These are phyloP conservation scores for Petasospora fabianii DNA, from an alignment of 1,139 yeast species.

Conservation along the genomic window DNA sequence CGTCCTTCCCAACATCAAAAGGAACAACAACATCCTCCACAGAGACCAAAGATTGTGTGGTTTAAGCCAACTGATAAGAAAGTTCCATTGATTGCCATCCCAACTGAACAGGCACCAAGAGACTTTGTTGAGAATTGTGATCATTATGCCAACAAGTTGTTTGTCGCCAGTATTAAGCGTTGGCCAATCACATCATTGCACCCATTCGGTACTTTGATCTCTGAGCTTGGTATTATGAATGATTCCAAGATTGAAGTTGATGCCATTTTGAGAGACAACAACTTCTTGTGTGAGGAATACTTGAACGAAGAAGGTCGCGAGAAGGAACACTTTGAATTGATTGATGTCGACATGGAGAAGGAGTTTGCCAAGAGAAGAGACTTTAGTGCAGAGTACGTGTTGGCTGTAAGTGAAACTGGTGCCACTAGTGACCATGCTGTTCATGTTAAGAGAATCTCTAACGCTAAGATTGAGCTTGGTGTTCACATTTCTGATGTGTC, in stretches of 20 bases:
- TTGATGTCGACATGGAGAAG: conserved; percentile 31
- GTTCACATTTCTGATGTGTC: conserved; percentile 83
- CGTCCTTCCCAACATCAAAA: conserved; percentile 97
- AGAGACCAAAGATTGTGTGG: conserved; percentile 94
- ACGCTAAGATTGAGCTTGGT: conserved; percentile 58
- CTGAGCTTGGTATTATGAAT: conserved; percentile 79
- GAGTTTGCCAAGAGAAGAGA: conserved; percentile 45
- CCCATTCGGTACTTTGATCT: conserved; percentile 92
- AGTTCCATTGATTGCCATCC: conserved; percentile 95
- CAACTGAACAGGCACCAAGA: conserved; percentile 95
- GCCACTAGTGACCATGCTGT: conserved; percentile 67
- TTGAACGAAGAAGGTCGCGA: conserved; percentile 37
- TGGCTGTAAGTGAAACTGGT: conserved; percentile 64
- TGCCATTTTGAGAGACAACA: conserved; percentile 88
- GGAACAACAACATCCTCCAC: conserved; percentile 39
- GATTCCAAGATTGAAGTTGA: conserved; percentile 79
- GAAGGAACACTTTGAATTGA: conserved; percentile 28
- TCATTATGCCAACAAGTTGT: conserved; percentile 71
- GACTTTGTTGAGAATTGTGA: conserved; percentile 94
- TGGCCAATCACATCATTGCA: conserved; percentile 99
- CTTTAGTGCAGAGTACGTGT: conserved; percentile 58
- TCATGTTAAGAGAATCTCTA: conserved; percentile 60
- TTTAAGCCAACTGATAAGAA: conserved; percentile 97
- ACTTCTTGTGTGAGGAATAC: conserved; percentile 85
- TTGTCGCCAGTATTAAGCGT: conserved; percentile 93